A percentile compares a stretch with the other conserved stretches of the same genome.
Evolutionary conservation across 352 stramenopile species (phyloP).

Genomic region (Thalassiosira livingstoniorum): DNA sequence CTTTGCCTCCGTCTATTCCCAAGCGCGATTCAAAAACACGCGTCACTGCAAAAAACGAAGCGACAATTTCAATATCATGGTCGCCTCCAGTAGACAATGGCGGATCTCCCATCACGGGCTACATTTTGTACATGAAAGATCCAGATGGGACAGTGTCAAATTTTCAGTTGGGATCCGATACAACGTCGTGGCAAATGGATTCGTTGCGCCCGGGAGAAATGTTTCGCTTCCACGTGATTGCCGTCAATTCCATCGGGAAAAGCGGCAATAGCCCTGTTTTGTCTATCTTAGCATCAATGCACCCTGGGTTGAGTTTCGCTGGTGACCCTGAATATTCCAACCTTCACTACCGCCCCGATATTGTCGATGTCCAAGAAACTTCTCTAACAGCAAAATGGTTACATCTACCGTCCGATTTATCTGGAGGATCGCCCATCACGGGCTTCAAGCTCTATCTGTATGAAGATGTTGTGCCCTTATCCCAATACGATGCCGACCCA

Average conservation of each 20-base stretch:
- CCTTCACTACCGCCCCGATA: slow-evolving; percentile 45
- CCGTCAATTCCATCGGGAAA: slow-evolving; percentile 88
- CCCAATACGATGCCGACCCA: slow-evolving; percentile 72
- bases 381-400: slow-evolving; percentile 85
- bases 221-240: slow-evolving; percentile 93
- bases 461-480: slow-evolving; percentile 63
- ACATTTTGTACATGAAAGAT: slow-evolving; percentile 91
- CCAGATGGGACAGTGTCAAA: slow-evolving; percentile 56
- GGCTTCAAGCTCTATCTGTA: slow-evolving; percentile 96
- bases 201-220: slow-evolving; percentile 88
- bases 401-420: slow-evolving; percentile 83
- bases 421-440: slow-evolving; percentile 82
- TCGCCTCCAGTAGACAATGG: slow-evolving; percentile 91
- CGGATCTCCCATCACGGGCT: slow-evolving; percentile 90
- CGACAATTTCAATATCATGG: slow-evolving; percentile 84
- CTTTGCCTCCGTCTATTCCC: slow-evolving; percentile 86
- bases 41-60: slow-evolving; percentile 77
- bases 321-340: slow-evolving; percentile 52
- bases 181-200: slow-evolving; percentile 55
- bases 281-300: slow-evolving; percentile 89
- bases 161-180: slow-evolving; percentile 66
- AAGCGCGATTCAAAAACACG: slow-evolving; percentile 56
- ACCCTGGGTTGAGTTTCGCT: slow-evolving; percentile 68
- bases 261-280: slow-evolving; percentile 89
- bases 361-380: slow-evolving; percentile 69